Conservation (phyloP, 805 yeast species). For the Metschnikowia reukaufii region DNA sequence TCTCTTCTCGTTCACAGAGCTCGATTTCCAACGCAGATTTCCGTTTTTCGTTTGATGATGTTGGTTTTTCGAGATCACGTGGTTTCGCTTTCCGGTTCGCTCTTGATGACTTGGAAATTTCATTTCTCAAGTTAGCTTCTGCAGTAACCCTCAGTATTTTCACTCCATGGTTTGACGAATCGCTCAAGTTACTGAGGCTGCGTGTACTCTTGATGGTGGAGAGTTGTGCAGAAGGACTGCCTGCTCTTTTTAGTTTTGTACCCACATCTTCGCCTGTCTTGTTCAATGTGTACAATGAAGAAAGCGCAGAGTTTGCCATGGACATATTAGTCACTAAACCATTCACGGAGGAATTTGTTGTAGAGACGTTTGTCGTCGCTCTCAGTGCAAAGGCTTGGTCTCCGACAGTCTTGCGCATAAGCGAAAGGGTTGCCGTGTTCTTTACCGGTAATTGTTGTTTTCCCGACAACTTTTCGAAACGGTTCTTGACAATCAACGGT, state of each 20-base stretch:
- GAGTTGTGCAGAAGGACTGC: background rate
- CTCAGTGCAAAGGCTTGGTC: slow-evolving; percentile 5
- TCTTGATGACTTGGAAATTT: slow-evolving; percentile 2
- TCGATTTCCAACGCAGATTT: slow-evolving; percentile 15
- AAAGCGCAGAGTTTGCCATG: slow-evolving; percentile 36
- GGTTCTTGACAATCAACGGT: slow-evolving; percentile 5
- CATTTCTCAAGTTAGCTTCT: slow-evolving; percentile 10
- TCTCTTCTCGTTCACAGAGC: slow-evolving; percentile 12
- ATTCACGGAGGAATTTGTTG: slow-evolving; percentile 34
- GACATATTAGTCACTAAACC: slow-evolving; percentile 38
- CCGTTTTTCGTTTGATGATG: slow-evolving; percentile 8
- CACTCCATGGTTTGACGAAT: slow-evolving; percentile 1
- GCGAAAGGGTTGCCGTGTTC: slow-evolving; percentile 27
- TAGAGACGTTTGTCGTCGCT: slow-evolving; percentile 27
- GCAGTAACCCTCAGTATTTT: slow-evolving; percentile 10
- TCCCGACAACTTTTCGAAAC: background rate
- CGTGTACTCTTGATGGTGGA: background rate
- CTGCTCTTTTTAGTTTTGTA: background rate
- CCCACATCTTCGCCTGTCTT: slow-evolving; percentile 19
- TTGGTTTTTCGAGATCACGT: slow-evolving; percentile 1
- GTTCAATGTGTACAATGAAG: slow-evolving; percentile 39
- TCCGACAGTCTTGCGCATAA: slow-evolving; percentile 20
- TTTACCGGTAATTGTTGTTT: slow-evolving; percentile 1
- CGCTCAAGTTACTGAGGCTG: slow-evolving; percentile 6
- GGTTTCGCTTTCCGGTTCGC: background rate